A percentile compares a stretch with the other conserved stretches of the same genome.
These are phyloP conservation scores for Chamaecyparis obtusa DNA, from an alignment of 75 land plant genomes.

Conservation along the genomic window DNA sequence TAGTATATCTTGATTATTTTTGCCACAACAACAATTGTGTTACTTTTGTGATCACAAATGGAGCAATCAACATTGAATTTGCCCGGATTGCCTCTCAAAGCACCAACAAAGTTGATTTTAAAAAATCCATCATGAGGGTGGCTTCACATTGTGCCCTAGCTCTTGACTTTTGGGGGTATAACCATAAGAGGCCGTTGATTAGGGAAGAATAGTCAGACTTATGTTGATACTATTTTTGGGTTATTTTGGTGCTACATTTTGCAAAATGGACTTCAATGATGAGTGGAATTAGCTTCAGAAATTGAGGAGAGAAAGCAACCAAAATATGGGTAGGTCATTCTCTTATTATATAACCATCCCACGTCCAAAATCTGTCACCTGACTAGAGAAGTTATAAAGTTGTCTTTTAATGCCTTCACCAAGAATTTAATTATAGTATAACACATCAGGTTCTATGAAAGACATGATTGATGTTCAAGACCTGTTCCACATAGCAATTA, in stretches of 20 bases:
- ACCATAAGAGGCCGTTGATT: too few relatives aligned
- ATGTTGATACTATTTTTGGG: neutral
- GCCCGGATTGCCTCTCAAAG: too few relatives aligned
- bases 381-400: neutral
- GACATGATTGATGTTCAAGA: neutral
- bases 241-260: neutral
- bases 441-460: neutral
- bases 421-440: neutral
- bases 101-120: too few relatives aligned
- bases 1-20: too few relatives aligned
- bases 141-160: too few relatives aligned
- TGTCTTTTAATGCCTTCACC: too few relatives aligned
- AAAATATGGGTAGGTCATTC: neutral
- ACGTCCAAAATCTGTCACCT: neutral
- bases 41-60: too few relatives aligned
- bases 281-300: neutral
- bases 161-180: too few relatives aligned
- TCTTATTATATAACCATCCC: neutral
- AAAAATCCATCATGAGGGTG: too few relatives aligned
- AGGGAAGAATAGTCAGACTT: neutral
- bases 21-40: too few relatives aligned
- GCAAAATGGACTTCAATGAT: neutral
- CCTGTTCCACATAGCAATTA: neutral
- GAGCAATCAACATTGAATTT: too few relatives aligned
- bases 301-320: neutral